Conservation (phyloP, 2,329 filamentous ascomycete species). For the Amauroascus verrucosus region DNA sequence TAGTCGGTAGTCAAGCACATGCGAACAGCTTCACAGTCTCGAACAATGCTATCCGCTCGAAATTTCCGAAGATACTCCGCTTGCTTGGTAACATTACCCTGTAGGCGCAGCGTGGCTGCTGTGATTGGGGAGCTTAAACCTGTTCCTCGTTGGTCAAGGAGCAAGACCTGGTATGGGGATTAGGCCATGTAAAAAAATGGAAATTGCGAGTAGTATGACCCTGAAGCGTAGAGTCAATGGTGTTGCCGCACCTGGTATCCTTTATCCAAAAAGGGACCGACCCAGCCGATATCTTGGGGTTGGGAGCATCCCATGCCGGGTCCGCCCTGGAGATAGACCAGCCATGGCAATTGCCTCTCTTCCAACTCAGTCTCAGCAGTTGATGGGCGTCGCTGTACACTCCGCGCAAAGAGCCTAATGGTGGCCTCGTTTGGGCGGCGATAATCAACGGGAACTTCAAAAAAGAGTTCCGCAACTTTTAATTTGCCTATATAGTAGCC, state of each 20-base stretch:
- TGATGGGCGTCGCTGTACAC: constrained; percentile 56
- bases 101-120: constrained; percentile 56
- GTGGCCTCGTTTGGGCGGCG: constrained; percentile 48
- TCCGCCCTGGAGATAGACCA: constrained; percentile 72
- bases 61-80: constrained; percentile 74
- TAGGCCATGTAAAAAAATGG: background rate
- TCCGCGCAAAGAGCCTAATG: constrained; percentile 68
- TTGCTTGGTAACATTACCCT: constrained; percentile 57
- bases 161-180: constrained; percentile 44
- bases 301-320: constrained; percentile 67
- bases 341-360: constrained; percentile 47
- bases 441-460: constrained; percentile 77
- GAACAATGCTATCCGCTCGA: constrained; percentile 81
- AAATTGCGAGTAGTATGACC: background rate
- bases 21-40: constrained; percentile 77
- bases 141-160: constrained; percentile 84
- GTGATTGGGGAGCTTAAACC: constrained; percentile 75
- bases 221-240: background rate
- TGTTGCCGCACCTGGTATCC: constrained; percentile 60
- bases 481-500: constrained; percentile 54
- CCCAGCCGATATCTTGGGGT: constrained; percentile 63
- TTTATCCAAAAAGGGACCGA: constrained; percentile 59
- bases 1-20: constrained; percentile 60
- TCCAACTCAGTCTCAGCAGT: constrained; percentile 42
- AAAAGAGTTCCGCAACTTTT: constrained; percentile 70